Evolutionary conservation across 768 basidiomycete species (phyloP), one percentile per base, ranked within the genome.

Genomic region (Tephrocybe sp.): DNA sequence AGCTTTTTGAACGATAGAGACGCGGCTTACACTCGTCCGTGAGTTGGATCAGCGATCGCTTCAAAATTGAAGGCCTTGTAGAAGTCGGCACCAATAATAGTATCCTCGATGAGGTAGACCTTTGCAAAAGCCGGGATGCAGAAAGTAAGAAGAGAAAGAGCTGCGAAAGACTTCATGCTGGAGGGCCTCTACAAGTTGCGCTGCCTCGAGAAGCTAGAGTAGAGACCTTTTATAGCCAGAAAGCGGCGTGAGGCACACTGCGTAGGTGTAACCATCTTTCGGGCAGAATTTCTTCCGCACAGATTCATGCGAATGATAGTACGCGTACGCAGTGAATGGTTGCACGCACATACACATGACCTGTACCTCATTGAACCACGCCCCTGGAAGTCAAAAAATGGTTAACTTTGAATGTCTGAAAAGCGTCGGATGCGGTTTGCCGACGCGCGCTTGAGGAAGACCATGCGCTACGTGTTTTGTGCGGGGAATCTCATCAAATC

Each of bases 11-110:
- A 17, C 12, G 30, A 42, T 4, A 46, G 43, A 17, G 22, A 45
- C 7, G 12, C 1, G 3, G 60, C 76, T 52, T 65, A 85, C 83
- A 85, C 84, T 60, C 82, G 68, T 14, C 84, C 84, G 40, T 80
- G 69, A 2, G 82, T 85, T 1, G 84, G 83, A 58, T 85, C 84
- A 0, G 72, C 49, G 31, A 78, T 76, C 4, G 68, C 68, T 56
- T 79, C 65, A 61, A 75, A 79, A 31, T 63, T 58, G 64, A 85
- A 85, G 36, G 70, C 64, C 12, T 65, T 62, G 51, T 78, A 73
- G 61, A 85, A 84, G 4, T 61, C 68, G 43, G 58, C 49, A n/a
- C 78, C 74, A 12, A 72, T 55, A 56, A 79, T 72, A 36, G 68
- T 73, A 44, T 74, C 76, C 12, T 70, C 57, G 48, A 68, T 45